Evolutionary conservation across 2,329 filamentous ascomycete species (phyloP).

Genomic region (Lachnellula cervina): DNA sequence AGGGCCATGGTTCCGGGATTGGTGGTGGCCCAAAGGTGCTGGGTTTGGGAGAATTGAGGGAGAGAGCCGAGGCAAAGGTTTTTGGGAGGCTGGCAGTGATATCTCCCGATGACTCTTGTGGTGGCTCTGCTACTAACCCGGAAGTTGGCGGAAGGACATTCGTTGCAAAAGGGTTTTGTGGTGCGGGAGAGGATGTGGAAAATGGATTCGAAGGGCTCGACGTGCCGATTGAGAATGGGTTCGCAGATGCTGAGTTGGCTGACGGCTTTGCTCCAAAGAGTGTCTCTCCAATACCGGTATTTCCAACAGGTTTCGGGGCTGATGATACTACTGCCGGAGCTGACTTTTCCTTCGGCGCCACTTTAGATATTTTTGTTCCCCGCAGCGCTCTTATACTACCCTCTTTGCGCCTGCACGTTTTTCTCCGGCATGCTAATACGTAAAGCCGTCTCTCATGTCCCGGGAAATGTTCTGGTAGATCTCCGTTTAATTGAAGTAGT

Average conservation of each 20-base stretch:
- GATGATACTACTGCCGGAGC: constrained; percentile 26
- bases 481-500: constrained; percentile 85
- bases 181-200: constrained; percentile 55
- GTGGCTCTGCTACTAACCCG: constrained; percentile 37
- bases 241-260: constrained; percentile 40
- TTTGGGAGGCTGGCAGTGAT: constrained; percentile 42
- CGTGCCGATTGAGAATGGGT: constrained; percentile 55
- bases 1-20: constrained; percentile 71
- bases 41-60: constrained; percentile 55
- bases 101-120: constrained; percentile 1
- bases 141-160: constrained; percentile 17
- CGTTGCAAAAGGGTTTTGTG: constrained; percentile 45
- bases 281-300: constrained; percentile 54
- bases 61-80: constrained; percentile 71
- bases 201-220: constrained; percentile 54
- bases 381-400: constrained; percentile 76
- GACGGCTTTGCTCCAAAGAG: constrained; percentile 61
- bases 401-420: constrained; percentile 73
- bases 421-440: constrained; percentile 74
- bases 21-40: constrained; percentile 28
- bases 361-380: constrained; percentile 50
- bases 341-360: constrained; percentile 14
- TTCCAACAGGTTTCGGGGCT: constrained; percentile 13
- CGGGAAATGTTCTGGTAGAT: constrained; percentile 81
- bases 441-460: constrained; percentile 85